These are phyloP conservation scores for Penicillium steckii DNA, from an alignment of 495 filamentous ascomycete species.

Conservation along the genomic window DNA sequence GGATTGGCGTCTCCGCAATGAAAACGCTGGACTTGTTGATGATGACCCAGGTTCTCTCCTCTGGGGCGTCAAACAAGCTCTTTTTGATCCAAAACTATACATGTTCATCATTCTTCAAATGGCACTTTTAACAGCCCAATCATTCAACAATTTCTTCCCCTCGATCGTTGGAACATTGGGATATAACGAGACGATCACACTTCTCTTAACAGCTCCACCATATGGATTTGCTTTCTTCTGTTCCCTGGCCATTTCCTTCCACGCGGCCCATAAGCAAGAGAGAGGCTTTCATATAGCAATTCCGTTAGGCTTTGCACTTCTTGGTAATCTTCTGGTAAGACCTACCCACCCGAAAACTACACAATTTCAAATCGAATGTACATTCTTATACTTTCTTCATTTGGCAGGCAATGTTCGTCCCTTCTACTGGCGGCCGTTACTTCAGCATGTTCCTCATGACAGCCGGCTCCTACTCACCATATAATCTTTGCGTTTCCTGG, in stretches of 20 bases:
- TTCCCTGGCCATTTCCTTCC: conserved; percentile 3
- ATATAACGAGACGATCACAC: conserved; percentile 57
- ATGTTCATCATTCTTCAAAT: conserved; percentile 13
- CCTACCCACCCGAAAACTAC: not conserved
- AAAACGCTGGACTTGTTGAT: conserved; percentile 10
- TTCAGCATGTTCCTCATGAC: conserved; percentile 16
- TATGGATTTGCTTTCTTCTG: conserved; percentile 10
- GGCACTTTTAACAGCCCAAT: conserved; percentile 12
- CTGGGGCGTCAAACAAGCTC: conserved; percentile 11
- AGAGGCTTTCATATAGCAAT: conserved; percentile 7
- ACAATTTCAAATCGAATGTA: not conserved
- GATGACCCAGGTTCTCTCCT: conserved; percentile 6
- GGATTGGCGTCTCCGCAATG: conserved; percentile 12
- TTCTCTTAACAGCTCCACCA: conserved; percentile 11
- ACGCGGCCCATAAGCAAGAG: conserved; percentile 6
- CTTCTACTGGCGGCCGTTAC: conserved; percentile 5
- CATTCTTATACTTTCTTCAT: too few relatives aligned
- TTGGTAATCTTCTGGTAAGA: conserved; percentile 11
- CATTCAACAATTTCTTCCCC: conserved; percentile 68
- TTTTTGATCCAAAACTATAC: conserved; percentile 11
- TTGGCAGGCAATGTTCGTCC: conserved; percentile 9
- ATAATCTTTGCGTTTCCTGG: conserved; percentile 10
- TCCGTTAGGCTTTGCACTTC: conserved; percentile 7
- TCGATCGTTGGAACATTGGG: conserved; percentile 70
- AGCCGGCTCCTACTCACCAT: conserved; percentile 11